Percentiles rank a stretch among this genome's conserved stretches.
Evolutionary conservation across 306 rosid genomes (phyloP).

Genomic region (Vigna unguiculata): DNA sequence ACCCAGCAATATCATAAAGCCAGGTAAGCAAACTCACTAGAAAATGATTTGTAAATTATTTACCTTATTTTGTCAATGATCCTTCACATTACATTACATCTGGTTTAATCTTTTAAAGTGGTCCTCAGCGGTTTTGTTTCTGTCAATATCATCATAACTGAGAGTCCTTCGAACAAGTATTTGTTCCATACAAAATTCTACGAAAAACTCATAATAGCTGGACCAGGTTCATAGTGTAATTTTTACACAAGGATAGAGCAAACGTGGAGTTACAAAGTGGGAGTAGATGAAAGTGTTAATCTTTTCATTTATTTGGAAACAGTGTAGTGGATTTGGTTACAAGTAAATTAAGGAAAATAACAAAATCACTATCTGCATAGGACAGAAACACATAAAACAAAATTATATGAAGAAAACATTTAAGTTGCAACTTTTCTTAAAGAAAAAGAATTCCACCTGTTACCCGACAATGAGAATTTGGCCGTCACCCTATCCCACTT

Average conservation of each 20-base stretch:
- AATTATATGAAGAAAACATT: not conserved
- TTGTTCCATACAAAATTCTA: too few relatives aligned
- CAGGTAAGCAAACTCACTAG: constrained; percentile 65
- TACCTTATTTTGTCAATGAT: not conserved
- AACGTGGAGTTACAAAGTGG: too few relatives aligned
- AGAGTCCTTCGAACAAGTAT: too few relatives aligned
- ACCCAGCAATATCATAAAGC: constrained; percentile 83
- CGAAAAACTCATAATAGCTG: too few relatives aligned
- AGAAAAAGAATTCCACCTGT: not conserved
- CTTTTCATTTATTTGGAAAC: not conserved
- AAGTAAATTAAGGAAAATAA: not conserved
- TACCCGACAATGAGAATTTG: not conserved
- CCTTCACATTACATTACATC: too few relatives aligned
- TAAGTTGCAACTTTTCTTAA: too few relatives aligned
- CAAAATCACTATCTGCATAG: not conserved
- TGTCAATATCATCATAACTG: too few relatives aligned
- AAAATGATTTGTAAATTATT: not conserved
- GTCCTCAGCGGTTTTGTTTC: too few relatives aligned
- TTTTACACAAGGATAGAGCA: too few relatives aligned
- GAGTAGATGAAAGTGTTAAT: not conserved
- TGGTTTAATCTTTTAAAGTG: too few relatives aligned
- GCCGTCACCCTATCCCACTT: not conserved
- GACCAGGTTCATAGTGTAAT: too few relatives aligned
- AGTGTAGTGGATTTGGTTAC: too few relatives aligned
- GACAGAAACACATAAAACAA: not conserved